Evolutionary conservation across 2,329 filamentous ascomycete genomes (phyloP).

Genomic region (Aphanocladium album): DNA sequence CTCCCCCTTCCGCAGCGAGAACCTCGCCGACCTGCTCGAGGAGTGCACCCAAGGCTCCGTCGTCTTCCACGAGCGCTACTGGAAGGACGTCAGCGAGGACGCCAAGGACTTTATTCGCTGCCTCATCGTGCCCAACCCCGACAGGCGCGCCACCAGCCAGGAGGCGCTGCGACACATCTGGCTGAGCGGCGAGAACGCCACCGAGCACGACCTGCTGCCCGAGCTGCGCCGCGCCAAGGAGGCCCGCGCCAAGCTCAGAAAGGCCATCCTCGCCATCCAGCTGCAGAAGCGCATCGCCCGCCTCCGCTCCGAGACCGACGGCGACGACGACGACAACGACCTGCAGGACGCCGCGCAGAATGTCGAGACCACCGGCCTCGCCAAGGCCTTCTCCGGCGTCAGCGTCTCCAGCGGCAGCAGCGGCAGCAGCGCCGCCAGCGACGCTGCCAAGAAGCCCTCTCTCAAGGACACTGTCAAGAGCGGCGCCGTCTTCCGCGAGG

Average conservation of each 20-base stretch:
- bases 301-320: slow-evolving; percentile 89
- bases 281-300: slow-evolving; percentile 91
- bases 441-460: slow-evolving; percentile 30
- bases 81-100: slow-evolving; percentile 93
- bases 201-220: slow-evolving; percentile 93
- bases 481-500: slow-evolving; percentile 82
- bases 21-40: slow-evolving; percentile 84
- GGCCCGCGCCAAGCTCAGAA: slow-evolving; percentile 82
- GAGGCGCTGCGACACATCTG: slow-evolving; percentile 77
- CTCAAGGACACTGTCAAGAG: slow-evolving; percentile 35
- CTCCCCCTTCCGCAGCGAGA: slow-evolving; percentile 95
- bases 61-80: slow-evolving; percentile 96
- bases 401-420: slow-evolving; percentile 3
- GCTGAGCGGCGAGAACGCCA: slow-evolving; percentile 87
- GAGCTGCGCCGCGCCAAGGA: slow-evolving; percentile 88
- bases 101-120: slow-evolving; percentile 89
- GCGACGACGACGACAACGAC: slow-evolving; percentile 70
- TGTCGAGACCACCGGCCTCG: slow-evolving; percentile 15
- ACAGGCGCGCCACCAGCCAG: slow-evolving; percentile 73
- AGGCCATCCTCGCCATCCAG: slow-evolving; percentile 94
- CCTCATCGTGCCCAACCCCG: slow-evolving; percentile 73
- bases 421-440: slow-evolving; percentile 21
- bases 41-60: slow-evolving; percentile 82
- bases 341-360: slow-evolving; percentile 52
- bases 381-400: slow-evolving; percentile 8